Evolutionary conservation across 2,329 filamentous ascomycete genomes (phyloP).

Genomic region (Phialophora tarda): DNA sequence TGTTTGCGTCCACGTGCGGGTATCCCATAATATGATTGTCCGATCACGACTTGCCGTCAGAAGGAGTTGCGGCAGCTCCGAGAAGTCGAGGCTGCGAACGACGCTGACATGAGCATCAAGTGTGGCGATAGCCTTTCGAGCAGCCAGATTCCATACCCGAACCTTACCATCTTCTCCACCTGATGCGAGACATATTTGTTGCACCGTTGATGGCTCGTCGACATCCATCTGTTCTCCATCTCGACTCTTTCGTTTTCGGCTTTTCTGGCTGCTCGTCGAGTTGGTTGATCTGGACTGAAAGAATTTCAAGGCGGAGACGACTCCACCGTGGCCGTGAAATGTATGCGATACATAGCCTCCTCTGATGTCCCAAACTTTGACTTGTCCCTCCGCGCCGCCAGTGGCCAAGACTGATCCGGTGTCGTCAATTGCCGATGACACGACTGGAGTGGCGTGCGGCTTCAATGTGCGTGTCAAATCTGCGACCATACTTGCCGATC

Average conservation of each 20-base stretch:
- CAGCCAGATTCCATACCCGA: slow-evolving; percentile 88
- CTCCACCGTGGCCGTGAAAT: slow-evolving; percentile 88
- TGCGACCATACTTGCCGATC: slow-evolving; percentile 64
- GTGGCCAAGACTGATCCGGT: slow-evolving; percentile 91
- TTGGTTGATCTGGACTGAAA: slow-evolving; percentile 65
- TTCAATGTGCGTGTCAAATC: slow-evolving; percentile 81
- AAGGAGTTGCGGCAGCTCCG: slow-evolving; percentile 72
- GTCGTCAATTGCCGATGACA: slow-evolving; percentile 81
- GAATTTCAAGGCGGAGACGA: slow-evolving; percentile 89
- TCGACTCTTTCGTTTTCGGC: slow-evolving; percentile 47
- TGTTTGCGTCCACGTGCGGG: slow-evolving; percentile 79
- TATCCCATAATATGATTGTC: slow-evolving; percentile 91
- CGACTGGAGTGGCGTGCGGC: slow-evolving; percentile 86
- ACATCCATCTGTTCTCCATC: slow-evolving; percentile 55
- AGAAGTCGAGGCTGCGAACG: slow-evolving; percentile 86
- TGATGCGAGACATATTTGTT: slow-evolving; percentile 77
- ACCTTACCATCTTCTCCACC: slow-evolving; percentile 95
- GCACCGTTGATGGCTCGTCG: slow-evolving; percentile 48
- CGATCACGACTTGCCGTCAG: slow-evolving; percentile 90
- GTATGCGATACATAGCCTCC: slow-evolving; percentile 90
- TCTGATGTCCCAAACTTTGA: slow-evolving; percentile 95
- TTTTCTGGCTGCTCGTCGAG: slow-evolving; percentile 12
- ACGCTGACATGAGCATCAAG: slow-evolving; percentile 94
- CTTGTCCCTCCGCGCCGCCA: slow-evolving; percentile 87
- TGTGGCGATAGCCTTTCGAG: slow-evolving; percentile 74